phyloP scores from a whole-genome alignment of 306 rosid genomes.

The Quercus dentata region DNA sequence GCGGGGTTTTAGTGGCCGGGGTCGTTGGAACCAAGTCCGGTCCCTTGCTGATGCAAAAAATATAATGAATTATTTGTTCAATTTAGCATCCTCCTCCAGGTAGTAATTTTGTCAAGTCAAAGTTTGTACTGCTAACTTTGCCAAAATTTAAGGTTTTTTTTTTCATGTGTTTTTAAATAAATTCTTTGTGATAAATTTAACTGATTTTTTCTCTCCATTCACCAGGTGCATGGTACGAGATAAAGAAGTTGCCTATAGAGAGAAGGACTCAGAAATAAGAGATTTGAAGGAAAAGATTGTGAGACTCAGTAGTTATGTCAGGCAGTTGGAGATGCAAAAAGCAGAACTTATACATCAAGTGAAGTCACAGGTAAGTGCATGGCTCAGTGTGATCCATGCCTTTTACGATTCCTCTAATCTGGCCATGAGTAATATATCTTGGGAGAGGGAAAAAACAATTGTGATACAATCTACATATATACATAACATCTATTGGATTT shows the following conservation, averaged over 20 bases:
- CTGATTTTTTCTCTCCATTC: neutral
- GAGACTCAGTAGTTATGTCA: constrained; percentile 44
- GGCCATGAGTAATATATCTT: too few species aligned
- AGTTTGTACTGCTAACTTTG: neutral
- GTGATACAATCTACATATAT: too few species aligned
- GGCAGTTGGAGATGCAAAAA: constrained; percentile 60
- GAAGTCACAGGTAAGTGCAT: constrained; percentile 41
- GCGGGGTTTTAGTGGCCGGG: constrained; percentile 79
- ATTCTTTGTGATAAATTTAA: neutral
- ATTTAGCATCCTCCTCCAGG: constrained; percentile 91
- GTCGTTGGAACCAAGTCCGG: constrained; percentile 95
- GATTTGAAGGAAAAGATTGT: constrained; percentile 81
- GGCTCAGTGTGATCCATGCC: constrained; percentile 1
- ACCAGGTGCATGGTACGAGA: constrained; percentile 68
- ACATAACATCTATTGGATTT: too few species aligned
- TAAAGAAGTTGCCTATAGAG: constrained; percentile 62
- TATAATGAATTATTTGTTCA: constrained; percentile 83
- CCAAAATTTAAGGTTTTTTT: neutral
- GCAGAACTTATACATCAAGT: constrained; percentile 65
- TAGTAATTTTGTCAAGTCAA: constrained; percentile 22
- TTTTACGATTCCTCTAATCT: neutral
- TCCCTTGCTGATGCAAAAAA: constrained; percentile 88
- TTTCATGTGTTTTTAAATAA: neutral
- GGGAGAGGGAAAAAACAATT: too few species aligned
- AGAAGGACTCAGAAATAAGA: constrained; percentile 68